Evolutionary conservation across 2,329 filamentous ascomycete genomes (phyloP).

Genomic region (Colletotrichum navitas): DNA sequence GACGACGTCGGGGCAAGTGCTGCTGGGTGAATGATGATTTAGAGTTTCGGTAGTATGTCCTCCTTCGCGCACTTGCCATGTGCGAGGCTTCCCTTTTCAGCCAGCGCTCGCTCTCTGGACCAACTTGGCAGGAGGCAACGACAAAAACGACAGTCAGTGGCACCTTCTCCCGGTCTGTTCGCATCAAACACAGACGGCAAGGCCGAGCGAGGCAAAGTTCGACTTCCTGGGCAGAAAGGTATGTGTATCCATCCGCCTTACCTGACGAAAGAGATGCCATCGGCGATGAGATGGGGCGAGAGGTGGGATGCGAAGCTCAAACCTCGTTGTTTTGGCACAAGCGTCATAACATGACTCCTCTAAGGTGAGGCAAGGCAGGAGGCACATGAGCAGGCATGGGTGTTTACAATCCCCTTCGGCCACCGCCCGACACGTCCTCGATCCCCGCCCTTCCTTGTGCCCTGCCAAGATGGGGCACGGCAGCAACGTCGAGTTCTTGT

Average conservation of each 20-base stretch:
- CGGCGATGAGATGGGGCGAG: background rate
- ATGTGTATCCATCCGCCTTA: background rate
- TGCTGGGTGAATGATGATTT: background rate
- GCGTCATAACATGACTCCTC: background rate
- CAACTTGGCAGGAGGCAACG: background rate
- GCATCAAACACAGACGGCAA: background rate
- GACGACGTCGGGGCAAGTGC: background rate
- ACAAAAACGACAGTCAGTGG: background rate
- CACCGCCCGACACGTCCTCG: constrained; percentile 13
- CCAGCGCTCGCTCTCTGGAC: background rate
- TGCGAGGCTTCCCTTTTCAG: constrained; percentile 21
- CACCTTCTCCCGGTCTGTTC: background rate
- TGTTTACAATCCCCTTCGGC: background rate
- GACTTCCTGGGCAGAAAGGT: background rate
- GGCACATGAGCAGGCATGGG: background rate
- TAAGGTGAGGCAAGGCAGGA: background rate
- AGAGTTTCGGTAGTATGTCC: constrained; percentile 34
- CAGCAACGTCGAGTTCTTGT: constrained; percentile 11
- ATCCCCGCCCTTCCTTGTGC: constrained; percentile 1
- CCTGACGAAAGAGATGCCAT: background rate
- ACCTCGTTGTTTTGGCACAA: background rate
- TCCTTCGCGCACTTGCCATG: constrained; percentile 24
- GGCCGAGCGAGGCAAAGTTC: background rate
- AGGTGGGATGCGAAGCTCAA: background rate
- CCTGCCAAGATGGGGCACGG: constrained; percentile 28